These are phyloP conservation scores for Ogataea ganodermae DNA, from an alignment of 805 yeast species.

Conservation along the genomic window DNA sequence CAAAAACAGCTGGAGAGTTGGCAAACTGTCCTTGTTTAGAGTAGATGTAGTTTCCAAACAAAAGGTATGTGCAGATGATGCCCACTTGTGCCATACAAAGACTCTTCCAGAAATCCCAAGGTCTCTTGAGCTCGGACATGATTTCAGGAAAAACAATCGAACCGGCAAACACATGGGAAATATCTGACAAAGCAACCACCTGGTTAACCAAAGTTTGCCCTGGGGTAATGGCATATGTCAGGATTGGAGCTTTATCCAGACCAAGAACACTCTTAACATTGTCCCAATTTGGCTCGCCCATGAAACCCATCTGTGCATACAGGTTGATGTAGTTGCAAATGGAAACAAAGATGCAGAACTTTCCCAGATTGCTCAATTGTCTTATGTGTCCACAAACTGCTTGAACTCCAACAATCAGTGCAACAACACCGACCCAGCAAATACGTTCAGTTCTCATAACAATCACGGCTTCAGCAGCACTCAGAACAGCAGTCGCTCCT, in stretches of 20 bases:
- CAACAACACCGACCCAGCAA: conserved; percentile 42
- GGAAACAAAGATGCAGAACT: conserved; percentile 21
- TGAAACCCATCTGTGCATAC: conserved; percentile 20
- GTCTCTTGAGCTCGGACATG: conserved; percentile 49
- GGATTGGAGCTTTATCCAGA: conserved; percentile 23
- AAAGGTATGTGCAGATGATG: conserved; percentile 41
- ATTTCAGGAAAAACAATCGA: conserved; percentile 51
- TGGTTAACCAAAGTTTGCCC: conserved; percentile 28
- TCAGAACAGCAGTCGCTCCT: conserved; percentile 42
- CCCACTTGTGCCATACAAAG: conserved; percentile 44
- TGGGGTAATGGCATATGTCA: conserved; percentile 16
- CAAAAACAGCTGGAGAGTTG: conserved; percentile 47
- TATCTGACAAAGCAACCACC: conserved; percentile 43
- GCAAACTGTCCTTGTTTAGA: conserved; percentile 48
- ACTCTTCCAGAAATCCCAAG: conserved; percentile 51
- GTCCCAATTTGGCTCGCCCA: conserved; percentile 24
- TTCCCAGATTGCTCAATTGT: conserved; percentile 39
- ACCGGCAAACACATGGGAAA: conserved; percentile 52
- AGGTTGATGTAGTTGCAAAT: conserved; percentile 19
- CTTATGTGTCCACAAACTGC: conserved; percentile 44
- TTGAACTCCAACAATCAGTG: conserved; percentile 43
- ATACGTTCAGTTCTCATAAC: conserved; percentile 37
- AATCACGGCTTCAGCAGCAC: conserved; percentile 43
- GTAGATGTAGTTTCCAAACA: conserved; percentile 46
- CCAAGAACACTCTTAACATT: conserved; percentile 22